Base-by-base conservation (phyloP, 257 asterid species). In the Salvia rosmarinus region DNA sequence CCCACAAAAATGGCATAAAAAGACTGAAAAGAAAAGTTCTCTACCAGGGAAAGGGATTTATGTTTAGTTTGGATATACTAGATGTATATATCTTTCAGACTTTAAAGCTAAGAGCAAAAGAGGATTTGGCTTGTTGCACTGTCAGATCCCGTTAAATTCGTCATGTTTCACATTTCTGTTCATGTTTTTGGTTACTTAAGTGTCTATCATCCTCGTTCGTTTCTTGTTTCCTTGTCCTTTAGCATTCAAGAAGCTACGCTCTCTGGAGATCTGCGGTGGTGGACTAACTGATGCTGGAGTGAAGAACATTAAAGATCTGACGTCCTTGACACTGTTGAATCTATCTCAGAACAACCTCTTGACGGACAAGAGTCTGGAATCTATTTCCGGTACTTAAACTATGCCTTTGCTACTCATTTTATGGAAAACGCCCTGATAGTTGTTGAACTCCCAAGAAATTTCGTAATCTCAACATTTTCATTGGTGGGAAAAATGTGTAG, bases 211-310 rank as follows among this genome's bases (percentile, higher is more conserved):
- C 32, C 62, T 60, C 12, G 40, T 23, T 35, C 42, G 13, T 57
- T 40, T 67, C 17, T 46, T 19, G 44, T 68, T 30, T 32, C 49
- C 28, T 37, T 67, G 23, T 16, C 13, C 42, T 67, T 11, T 74
- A 95, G 99, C 84, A 80, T 92, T 95, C 85, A 95, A 90, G 84
- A 90, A 83, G 69, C 82, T 95, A 79, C 89, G 89, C 3, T 90
- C 98, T 17, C 85, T 95, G 77, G 99, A 95, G 81, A 84, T 92
- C 71, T 95, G 99, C 46, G 96, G 99, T 7, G 99, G 99, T 16
- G 92, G 90, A 57, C 82, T 95, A 75, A 92, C 97, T 16, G 99
- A 95, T 82, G 85, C 79, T 50, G 99, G 97, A 17, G 99, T 95
- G 28, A 92, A 86, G 89, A 90, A 95, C 80, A 88, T 95, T 54